Evolutionary conservation across 2,329 filamentous ascomycete species (phyloP), one percentile per base, ranked within the genome.

Genomic region (Graphiopsis chlorocephala): DNA sequence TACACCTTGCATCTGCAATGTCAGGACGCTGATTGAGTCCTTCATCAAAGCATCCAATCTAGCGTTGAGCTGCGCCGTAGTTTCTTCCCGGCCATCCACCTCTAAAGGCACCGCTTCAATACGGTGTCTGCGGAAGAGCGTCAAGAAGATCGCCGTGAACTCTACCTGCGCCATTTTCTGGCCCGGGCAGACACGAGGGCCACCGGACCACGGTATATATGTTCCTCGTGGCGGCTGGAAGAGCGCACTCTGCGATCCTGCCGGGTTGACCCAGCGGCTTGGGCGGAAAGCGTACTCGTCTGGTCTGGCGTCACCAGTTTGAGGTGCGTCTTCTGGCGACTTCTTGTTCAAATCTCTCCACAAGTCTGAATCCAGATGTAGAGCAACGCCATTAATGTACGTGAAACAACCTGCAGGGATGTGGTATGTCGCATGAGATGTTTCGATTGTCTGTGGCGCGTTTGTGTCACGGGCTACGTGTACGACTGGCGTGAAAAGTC

Each of bases 81-180:
- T 66, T 53, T 73, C 70, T 23, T 38, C 31, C n/a, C 55, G 55
- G 4, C 58, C 65, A n/a, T 47, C 60, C 14, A 61, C 47, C 14
- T 57, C 48, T 23, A 70, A 50, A 20, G 67, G 59, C 26, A 72
- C 68, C 20, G 68, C 71, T 29, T 71, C 68, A 12, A 74, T 64
- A 6, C 66, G 53, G 61, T 68, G 64, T 48, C 63, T 64, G 20
- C 70, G 55, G 28, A 74, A 69, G 14, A 84, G 67, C 1, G 76
- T 76, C 64, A 78, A 70, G 26, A 86, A 69, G 2, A 81, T 78
- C 14, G 78, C 79, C 4, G 80, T 78, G 70, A 85, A 85, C 70
- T 86, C 84, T 2, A 86, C 83, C 72, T 86, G 81, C 1, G 83
- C 76, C 77, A 86, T 83, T 69, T 84, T 85, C 75, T 81, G 77